Evolutionary conservation across 345 rosid genomes (phyloP).

Genomic region (Clausena lansium): DNA sequence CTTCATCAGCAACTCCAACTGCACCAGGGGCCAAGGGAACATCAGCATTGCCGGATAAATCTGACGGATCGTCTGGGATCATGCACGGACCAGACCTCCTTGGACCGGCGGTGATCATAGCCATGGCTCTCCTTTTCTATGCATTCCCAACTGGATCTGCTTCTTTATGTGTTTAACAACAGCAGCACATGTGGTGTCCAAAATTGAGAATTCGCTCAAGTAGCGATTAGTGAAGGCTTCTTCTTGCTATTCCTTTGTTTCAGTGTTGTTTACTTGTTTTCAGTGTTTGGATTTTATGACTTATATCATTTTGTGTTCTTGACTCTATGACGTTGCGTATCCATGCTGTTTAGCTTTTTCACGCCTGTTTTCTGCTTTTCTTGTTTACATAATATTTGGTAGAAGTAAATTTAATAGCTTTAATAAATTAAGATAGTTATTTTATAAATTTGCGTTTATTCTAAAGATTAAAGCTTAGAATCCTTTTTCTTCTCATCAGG

Average conservation of each 20-base stretch:
- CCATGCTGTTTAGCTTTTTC: no score
- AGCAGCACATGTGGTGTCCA: not conserved
- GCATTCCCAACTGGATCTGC: slow-evolving; percentile 12
- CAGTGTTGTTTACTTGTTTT: not conserved
- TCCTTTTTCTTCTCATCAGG: no score
- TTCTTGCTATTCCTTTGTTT: not conserved
- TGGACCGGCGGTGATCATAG: slow-evolving; percentile 19
- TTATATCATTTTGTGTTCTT: not conserved
- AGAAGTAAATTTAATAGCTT: no score
- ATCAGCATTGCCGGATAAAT: slow-evolving; percentile 18
- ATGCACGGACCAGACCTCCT: slow-evolving; percentile 13
- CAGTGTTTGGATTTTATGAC: not conserved
- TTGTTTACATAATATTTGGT: not conserved
- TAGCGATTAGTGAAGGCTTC: not conserved
- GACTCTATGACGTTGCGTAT: not conserved
- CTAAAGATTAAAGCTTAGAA: no score
- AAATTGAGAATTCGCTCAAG: not conserved
- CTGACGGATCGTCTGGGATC: slow-evolving; percentile 21
- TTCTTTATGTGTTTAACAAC: not conserved
- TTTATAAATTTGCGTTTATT: no score
- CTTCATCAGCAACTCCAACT: slow-evolving; percentile 32
- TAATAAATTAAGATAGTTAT: no score
- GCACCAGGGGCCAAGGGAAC: slow-evolving; percentile 17
- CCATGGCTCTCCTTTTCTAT: slow-evolving; percentile 27
- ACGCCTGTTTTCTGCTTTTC: not conserved